phyloP scores from a whole-genome alignment of 352 stramenopile species.

The Pythium sp. region DNA sequence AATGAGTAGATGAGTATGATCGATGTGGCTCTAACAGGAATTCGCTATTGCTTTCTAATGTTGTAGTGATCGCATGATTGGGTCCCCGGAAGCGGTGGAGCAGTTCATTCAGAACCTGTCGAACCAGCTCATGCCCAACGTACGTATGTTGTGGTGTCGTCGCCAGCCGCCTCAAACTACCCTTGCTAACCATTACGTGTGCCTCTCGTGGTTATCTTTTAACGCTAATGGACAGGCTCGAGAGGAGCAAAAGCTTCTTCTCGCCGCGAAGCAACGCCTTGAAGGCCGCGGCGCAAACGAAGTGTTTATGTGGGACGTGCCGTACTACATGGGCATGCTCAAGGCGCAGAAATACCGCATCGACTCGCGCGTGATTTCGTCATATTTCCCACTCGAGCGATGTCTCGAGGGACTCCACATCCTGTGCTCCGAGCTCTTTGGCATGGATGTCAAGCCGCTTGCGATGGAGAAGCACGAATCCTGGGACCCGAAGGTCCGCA shows the following conservation, averaged over 20 bases:
- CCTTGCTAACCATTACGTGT: not conserved
- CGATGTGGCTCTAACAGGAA: not conserved
- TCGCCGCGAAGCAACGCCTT: conserved; percentile 58
- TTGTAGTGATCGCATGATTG: conserved; percentile 83
- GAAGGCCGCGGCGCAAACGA: conserved; percentile 39
- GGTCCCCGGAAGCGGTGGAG: conserved; percentile 61
- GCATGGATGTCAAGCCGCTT: conserved; percentile 81
- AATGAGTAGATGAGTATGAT: not conserved
- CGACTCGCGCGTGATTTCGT: conserved; percentile 74
- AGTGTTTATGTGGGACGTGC: conserved; percentile 93
- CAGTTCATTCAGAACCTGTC: conserved; percentile 65
- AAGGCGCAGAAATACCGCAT: conserved; percentile 72
- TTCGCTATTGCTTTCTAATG: not conserved
- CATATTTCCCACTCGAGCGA: conserved; percentile 91
- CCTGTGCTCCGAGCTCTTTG: conserved; percentile 89
- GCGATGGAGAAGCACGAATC: conserved; percentile 77
- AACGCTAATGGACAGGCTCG: conserved; percentile 29
- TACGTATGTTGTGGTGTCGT: conserved; percentile 15
- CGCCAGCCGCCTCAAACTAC: no score
- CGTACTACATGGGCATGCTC: conserved; percentile 91
- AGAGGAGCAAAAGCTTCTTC: conserved; percentile 53
- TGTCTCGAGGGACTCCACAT: conserved; percentile 90
- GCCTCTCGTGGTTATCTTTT: not conserved
- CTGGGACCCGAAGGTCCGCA: conserved; percentile 88
- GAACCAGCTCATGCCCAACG: conserved; percentile 69